Evolutionary conservation across 164 flowering plant genomes (phyloP), one percentile per base, ranked within the genome.

Genomic region (Umbellularia californica): DNA sequence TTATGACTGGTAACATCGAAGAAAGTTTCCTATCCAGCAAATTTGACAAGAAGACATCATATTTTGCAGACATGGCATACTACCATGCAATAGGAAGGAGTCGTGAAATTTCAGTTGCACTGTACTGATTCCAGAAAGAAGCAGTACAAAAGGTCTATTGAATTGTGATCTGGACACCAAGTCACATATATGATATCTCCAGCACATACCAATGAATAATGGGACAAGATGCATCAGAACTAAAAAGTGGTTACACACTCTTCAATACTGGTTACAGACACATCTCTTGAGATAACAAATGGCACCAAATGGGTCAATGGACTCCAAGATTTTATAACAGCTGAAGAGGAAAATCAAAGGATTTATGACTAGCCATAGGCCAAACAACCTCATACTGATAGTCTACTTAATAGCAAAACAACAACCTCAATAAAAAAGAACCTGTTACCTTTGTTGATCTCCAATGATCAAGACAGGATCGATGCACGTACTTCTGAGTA

Each of bases 391-490:
- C 15, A 50, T 24, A n/a, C 55, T 11, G 23, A 70, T 55, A 23
- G 22, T 14, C 17, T 5, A 19, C 24, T 35, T 27, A 50, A 23
- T n/a, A 10, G 30, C 17, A 20, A 28, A 20, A 68, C 35, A n/a
- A 69, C 71, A 41, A 69, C 19, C 6, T 24, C 25, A 50, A 41
- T 20, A 14, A 51, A 52, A 25, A 58, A 15, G 3, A 55, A 2
- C 41, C 5, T 27, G n/a, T 72, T 79, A 92, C 99, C 98, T 92
- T 96, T 2, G 97, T 90, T 72, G 97, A 91, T 81, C 98, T 91
- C 99, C 98, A 94, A 75, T 91, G 84, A 83, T 96, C 99, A 78
- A 96, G 97, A 82, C 99, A 96, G 73, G 95, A 90, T 76, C 97
- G 84, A 79, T 96, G 98, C 52, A 96, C 98, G 84, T 86, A 92